These are phyloP conservation scores for Sarocladium oryzae DNA, from an alignment of 2,329 filamentous ascomycete species.

Conservation along the genomic window DNA sequence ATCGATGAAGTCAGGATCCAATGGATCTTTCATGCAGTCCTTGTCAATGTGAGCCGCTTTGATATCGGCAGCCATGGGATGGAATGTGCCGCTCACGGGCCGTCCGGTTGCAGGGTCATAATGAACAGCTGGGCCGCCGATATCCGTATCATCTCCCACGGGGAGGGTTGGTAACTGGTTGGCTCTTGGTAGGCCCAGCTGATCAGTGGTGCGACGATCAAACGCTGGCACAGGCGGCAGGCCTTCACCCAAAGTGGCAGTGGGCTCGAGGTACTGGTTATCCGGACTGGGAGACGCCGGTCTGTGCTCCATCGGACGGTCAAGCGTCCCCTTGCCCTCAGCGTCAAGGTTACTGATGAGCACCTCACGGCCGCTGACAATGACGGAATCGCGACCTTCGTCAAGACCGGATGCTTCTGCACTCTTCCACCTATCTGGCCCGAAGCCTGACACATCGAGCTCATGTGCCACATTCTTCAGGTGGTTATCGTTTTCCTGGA, in stretches of 20 bases:
- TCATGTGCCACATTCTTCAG: constrained; percentile 59
- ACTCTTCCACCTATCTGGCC: constrained; percentile 66
- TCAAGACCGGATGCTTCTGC: constrained; percentile 55
- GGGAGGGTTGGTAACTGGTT: constrained; percentile 68
- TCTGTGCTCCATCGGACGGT: constrained; percentile 31
- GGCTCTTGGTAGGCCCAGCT: constrained; percentile 60
- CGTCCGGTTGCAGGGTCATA: constrained; percentile 45
- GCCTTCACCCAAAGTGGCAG: constrained; percentile 34
- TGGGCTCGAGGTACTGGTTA: constrained; percentile 26
- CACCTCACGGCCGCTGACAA: constrained; percentile 64
- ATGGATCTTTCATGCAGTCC: constrained; percentile 90
- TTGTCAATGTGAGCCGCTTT: constrained; percentile 68
- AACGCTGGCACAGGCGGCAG: constrained; percentile 54
- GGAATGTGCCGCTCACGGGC: constrained; percentile 35
- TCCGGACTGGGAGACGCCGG: constrained; percentile 19
- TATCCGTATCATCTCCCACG: constrained; percentile 70
- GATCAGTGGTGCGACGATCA: constrained; percentile 55
- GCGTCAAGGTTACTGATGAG: constrained; percentile 57
- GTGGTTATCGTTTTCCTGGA: constrained; percentile 19
- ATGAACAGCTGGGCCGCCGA: constrained; percentile 63
- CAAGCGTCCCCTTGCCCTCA: constrained; percentile 56
- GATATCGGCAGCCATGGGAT: constrained; percentile 60
- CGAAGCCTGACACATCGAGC: constrained; percentile 72
- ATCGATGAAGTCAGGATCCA: constrained; percentile 75
- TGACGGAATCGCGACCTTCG: constrained; percentile 62